Evolutionary conservation across 2,329 filamentous ascomycete genomes (phyloP), one percentile per base, ranked within the genome.

Genomic region (Calcarisporium arbuscula): DNA sequence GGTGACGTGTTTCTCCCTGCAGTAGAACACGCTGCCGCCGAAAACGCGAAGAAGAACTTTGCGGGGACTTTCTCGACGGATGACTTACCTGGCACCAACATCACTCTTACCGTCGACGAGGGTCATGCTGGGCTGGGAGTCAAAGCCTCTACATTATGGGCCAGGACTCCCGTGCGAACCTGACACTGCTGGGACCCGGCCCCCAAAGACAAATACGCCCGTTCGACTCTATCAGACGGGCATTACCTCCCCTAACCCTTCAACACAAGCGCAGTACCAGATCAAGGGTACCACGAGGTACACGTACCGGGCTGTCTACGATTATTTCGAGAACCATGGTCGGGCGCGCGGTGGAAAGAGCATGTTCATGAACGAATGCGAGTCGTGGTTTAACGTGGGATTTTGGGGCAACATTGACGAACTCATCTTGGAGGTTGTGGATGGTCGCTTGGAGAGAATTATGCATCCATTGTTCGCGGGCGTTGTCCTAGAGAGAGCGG

Each of bases 1-100:
- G 46, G 43, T 3, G 43, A 40, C 4, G 28, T 32, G 4, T 48
- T 52, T 1, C 29, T 51, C 5, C 41, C 43, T 2, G 43, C 48
- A 8, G 39, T 42, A 5, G 49, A 52, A 31, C 20, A 32, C 2
- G 49, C 49, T 0, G 48, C 42, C 0, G 41, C 35, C 0, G 48
- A 50, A 3, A 49, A 42, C 9, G 49, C 49, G 0, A 28, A 37
- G 8, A 17, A 19, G 15, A 47, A 35, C 4, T 34, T 50, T 5
- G 25, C 40, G 0, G 49, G 49, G 1, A 48, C 41, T 0, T 51
- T 48, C 8, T 31, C 42, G 1, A 33, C 35, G 2, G 22, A 46
- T 1, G 27, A 28, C 0, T 22, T 25, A 0, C 25, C 25, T 15
- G 29, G 35, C 1, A 47, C 45, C 1, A 51, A 51, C 11, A 12